phyloP scores from a whole-genome alignment of 73 alveolate genomes.

The Chromera velia region DNA sequence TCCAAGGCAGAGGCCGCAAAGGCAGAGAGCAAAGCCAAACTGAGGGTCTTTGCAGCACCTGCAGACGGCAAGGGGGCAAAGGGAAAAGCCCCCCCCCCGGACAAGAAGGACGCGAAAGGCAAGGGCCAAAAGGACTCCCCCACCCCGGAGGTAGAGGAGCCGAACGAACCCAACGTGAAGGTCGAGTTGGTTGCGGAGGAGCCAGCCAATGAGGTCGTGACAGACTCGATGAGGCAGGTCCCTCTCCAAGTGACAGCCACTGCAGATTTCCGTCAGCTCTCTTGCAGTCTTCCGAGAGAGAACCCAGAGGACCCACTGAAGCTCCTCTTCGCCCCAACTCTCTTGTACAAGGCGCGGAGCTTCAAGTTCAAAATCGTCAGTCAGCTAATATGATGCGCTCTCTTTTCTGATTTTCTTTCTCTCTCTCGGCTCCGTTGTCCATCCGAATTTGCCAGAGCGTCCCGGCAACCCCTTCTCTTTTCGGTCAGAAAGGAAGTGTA shows the following conservation, averaged over 20 bases:
- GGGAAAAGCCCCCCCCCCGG: not conserved
- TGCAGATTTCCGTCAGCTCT: too few relatives aligned
- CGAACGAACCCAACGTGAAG: too few relatives aligned
- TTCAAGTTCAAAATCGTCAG: not conserved
- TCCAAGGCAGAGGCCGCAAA: not conserved
- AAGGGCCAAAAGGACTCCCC: too few relatives aligned
- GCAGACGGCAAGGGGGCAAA: not conserved
- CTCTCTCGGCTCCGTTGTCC: too few relatives aligned
- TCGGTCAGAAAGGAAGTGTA: too few relatives aligned
- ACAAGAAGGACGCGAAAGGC: not conserved
- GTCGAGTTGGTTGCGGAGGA: too few relatives aligned
- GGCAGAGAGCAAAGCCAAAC: not conserved
- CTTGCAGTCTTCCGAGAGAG: not conserved
- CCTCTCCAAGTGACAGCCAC: not conserved
- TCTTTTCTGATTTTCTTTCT: not conserved
- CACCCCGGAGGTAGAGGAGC: too few relatives aligned
- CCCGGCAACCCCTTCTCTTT: too few relatives aligned
- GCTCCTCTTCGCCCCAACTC: not conserved
- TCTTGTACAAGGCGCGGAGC: not conserved
- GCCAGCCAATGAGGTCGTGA: not conserved
- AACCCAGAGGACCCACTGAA: too few relatives aligned
- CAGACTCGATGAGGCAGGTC: not conserved
- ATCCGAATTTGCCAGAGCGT: too few relatives aligned
- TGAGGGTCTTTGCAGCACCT: not conserved
- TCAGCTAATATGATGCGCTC: not conserved